Evolutionary conservation across 805 yeast genomes (phyloP), one percentile per base, ranked within the genome.

Genomic region (Maudiozyma bulderi): DNA sequence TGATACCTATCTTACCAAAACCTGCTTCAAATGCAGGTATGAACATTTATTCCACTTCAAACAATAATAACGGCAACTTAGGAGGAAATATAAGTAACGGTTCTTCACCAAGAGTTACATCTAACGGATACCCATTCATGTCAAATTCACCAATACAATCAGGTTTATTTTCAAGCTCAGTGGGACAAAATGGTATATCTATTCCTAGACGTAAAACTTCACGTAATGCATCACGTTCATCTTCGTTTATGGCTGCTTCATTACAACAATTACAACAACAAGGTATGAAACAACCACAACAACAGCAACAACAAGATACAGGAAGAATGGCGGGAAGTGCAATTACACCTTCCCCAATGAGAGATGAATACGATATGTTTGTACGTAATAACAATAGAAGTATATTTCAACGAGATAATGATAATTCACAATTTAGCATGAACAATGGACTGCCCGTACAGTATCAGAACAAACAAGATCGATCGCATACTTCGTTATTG

Each of bases 1-100:
- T 62, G 46, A 65, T 66, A 2, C 69, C 69, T 1, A 66, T 66
- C 30, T 47, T 66, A 40, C 69, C 70, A 2, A 66, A 64, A 50
- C 67, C 67, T 20, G 26, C 26, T 9, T 41, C 49, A 47, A 56
- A 38, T 38, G 6, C 29, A 6, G 13, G 29, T 7, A 13, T 9
- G 15, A 15, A 11, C 26, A 20, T 20, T 5, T 38, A 15, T 11
- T 15, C 40, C 14, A 38, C 14, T 15, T 38, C 40, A 32, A 38
- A 38, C 34, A 47, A 38, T 32, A 59, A 61, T 41, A 20, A 20
- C 4, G 26, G 26, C 26, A 20, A 20, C 26, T 4, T 20, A 20
- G 26, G 26, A 20, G 26, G 26, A 20, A 20, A 20, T 4, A 20
- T 20, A 20, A 64, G 66, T 47, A 52, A 59, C 1, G 61, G 65